These are phyloP conservation scores for Zygnema circumcarinatum DNA, from an alignment of 139 green algal species.

Conservation along the genomic window DNA sequence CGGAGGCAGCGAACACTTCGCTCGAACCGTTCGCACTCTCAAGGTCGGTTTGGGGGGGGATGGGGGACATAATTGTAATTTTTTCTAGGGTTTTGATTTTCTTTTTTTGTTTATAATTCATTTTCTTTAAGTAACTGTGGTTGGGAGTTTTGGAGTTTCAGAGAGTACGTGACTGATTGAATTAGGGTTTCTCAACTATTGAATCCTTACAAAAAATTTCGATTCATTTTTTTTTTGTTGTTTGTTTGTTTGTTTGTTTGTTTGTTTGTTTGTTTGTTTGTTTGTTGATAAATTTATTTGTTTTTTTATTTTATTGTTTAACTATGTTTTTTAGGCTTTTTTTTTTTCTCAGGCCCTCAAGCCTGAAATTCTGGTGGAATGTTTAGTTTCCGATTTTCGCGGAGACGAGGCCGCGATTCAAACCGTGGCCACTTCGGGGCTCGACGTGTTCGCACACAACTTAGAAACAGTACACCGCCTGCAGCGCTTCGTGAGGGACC, in stretches of 20 bases:
- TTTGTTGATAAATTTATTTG: not conserved
- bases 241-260: no score
- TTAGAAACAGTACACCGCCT: conserved; percentile 94
- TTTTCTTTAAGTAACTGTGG: not conserved
- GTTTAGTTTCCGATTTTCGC: conserved; percentile 94
- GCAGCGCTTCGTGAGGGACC: conserved; percentile 84
- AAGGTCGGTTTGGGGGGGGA: conserved; percentile 58
- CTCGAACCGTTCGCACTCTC: conserved; percentile 75
- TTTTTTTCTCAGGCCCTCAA: not conserved
- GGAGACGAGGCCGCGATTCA: conserved; percentile 80
- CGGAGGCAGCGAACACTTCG: conserved; percentile 85
- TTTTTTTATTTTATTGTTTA: not conserved
- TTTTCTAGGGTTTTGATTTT: conserved; percentile 12
- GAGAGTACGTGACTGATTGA: no score
- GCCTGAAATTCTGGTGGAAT: conserved; percentile 91
- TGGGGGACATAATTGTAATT: not conserved
- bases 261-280: not conserved
- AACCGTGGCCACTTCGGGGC: conserved; percentile 77
- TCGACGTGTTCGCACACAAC: conserved; percentile 99
- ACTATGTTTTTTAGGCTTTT: not conserved
- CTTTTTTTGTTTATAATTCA: no score
- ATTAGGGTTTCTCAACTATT: no score
- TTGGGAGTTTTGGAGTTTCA: no score
- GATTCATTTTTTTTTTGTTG: no score
- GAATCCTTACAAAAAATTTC: no score